Evolutionary conservation across 2,329 filamentous ascomycete species (phyloP), one percentile per base, ranked within the genome.

Genomic region (Alternaria viburni): DNA sequence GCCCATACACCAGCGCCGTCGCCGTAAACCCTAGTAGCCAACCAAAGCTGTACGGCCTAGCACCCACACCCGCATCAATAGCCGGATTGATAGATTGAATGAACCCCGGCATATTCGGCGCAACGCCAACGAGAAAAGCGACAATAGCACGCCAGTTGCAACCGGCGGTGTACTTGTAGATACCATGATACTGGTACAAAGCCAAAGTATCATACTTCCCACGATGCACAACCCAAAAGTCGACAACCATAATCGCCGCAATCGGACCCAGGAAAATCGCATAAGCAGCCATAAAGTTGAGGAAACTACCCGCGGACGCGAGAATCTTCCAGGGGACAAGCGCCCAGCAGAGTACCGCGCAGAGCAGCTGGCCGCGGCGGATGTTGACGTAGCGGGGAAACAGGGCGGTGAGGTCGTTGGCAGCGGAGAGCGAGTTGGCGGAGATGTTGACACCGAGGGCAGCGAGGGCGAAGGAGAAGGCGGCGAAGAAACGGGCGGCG

Each of bases 221-320:
- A 3, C 61, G 60, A 57, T 86, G 85, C 8, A 90, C 76, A 46
- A 88, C 71, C 86, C 87, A 90, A 71, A 86, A 90, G 67, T 90
- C 88, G 12, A 83, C 83, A 0, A 84, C 80, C 79, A 90, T 85
- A 66, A 90, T 87, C 1, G 85, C 84, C 0, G 87, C 86, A 61
- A 91, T 88, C 0, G 89, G 88, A 0, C 87, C 88, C 0, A 91
- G 80, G 77, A 91, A 91, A 43, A 91, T 83, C 1, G 86, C 85
- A 74, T 90, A 89, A 0, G 88, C 89, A 46, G 85, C 83, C 85
- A 92, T 90, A 78, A 91, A 92, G 46, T 86, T 84, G 4, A 84
- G 69, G 50, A 84, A 83, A 13, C 70, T 78, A 11, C 76, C 73
- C 4, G 82, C 82, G 36, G 76, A 79, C 30, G 73, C 77, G 6